Conservation (phyloP, 1,284 basidiomycete species). For the Apiotrichum mycotoxinovorans region DNA sequence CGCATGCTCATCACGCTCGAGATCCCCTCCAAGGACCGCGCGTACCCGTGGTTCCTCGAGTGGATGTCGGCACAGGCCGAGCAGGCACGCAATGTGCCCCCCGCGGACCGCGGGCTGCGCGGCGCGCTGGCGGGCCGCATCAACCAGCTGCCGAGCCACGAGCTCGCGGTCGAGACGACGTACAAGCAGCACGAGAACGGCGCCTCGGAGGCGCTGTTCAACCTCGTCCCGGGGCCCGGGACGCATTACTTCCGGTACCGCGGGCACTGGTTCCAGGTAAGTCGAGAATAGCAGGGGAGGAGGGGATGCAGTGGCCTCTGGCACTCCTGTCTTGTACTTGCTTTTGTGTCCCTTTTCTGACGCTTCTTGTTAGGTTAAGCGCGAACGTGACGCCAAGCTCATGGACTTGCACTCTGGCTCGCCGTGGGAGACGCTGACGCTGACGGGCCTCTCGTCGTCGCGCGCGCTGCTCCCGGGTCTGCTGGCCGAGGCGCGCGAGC, state of each 20-base stretch:
- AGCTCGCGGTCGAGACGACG: slow-evolving; percentile 89
- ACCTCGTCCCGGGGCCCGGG: slow-evolving; percentile 91
- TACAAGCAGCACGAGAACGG: slow-evolving; percentile 86
- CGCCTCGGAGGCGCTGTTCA: slow-evolving; percentile 79
- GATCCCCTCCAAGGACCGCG: slow-evolving; percentile 90
- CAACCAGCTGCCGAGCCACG: slow-evolving; percentile 72
- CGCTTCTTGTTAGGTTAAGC: slow-evolving; percentile 64
- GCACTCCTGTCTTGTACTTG: not conserved
- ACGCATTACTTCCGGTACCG: slow-evolving; percentile 88
- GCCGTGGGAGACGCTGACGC: slow-evolving; percentile 95
- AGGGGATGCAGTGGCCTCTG: not conserved
- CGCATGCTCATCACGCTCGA: slow-evolving; percentile 92
- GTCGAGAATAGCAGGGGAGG: slow-evolving; percentile 25
- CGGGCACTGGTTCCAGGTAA: slow-evolving; percentile 83
- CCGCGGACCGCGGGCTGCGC: slow-evolving; percentile 20
- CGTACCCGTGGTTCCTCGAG: slow-evolving; percentile 94
- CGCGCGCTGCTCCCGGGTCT: slow-evolving; percentile 74
- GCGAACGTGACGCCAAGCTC: slow-evolving; percentile 86
- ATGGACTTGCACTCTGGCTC: slow-evolving; percentile 86
- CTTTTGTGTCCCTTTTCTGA: not conserved
- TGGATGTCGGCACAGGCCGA: slow-evolving; percentile 72
- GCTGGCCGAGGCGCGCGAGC: slow-evolving; percentile 79
- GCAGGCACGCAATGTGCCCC: slow-evolving; percentile 24
- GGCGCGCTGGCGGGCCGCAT: slow-evolving; percentile 33
- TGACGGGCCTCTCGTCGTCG: slow-evolving; percentile 87